Evolutionary conservation across 345 rosid species (phyloP).

Genomic region (Aquilaria yunnanensis): DNA sequence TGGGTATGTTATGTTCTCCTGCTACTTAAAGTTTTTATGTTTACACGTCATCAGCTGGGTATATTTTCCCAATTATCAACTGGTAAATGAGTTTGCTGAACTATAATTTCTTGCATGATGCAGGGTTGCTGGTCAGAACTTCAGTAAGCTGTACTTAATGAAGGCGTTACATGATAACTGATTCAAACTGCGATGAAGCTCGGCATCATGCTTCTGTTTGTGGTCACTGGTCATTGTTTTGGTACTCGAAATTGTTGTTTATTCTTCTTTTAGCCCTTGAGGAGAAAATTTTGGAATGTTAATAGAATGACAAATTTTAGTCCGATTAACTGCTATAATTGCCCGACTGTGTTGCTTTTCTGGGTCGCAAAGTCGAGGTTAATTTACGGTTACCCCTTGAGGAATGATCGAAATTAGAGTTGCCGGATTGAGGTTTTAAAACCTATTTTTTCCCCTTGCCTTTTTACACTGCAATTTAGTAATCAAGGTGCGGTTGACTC

Average conservation of each 20-base stretch:
- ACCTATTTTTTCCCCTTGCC: too few species aligned
- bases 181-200: not conserved
- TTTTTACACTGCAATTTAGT: too few species aligned
- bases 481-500: too few species aligned
- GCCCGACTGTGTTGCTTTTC: too few species aligned
- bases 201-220: not conserved
- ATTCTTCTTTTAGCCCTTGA: too few species aligned
- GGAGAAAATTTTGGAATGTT: not conserved
- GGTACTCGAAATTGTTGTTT: too few species aligned
- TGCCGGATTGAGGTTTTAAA: too few species aligned
- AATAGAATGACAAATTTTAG: not conserved
- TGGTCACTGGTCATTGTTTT: not conserved
- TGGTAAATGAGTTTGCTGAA: not conserved
- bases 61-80: not conserved
- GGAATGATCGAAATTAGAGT: too few species aligned
- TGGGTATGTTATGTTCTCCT: conserved; percentile 43
- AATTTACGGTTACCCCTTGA: too few species aligned
- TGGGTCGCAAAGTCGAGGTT: too few species aligned
- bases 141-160: conserved; percentile 70
- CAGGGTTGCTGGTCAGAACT: conserved; percentile 98
- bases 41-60: not conserved
- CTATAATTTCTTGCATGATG: conserved; percentile 4
- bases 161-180: conserved; percentile 83
- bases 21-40: not conserved
- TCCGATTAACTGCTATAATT: too few species aligned